Evolutionary conservation across 306 rosid genomes (phyloP).

Genomic region (Nissolia schottii): DNA sequence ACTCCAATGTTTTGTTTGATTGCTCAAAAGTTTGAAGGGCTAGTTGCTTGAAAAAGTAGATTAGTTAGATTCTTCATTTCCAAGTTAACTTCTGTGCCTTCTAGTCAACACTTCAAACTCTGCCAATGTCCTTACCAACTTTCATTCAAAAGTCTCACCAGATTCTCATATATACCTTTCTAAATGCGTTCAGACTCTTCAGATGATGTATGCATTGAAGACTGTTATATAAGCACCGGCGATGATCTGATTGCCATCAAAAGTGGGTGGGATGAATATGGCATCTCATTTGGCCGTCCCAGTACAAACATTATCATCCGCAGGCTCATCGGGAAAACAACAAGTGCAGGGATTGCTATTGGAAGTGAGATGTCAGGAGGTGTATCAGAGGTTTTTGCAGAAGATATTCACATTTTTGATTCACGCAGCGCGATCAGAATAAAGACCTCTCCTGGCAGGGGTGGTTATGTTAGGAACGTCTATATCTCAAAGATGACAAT

Average conservation of each 20-base stretch:
- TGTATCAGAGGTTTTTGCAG: constrained; percentile 62
- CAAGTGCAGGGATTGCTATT: constrained; percentile 59
- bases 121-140: background rate
- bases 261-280: constrained; percentile 87
- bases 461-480: constrained; percentile 66
- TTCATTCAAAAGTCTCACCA: background rate
- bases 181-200: constrained; percentile 55
- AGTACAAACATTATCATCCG: constrained; percentile 53
- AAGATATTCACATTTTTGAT: constrained; percentile 47
- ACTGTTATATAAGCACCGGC: constrained; percentile 75
- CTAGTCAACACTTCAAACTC: background rate
- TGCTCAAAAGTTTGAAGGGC: background rate
- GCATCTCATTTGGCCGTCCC: constrained; percentile 61
- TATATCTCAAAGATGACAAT: constrained; percentile 51
- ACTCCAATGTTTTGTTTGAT: background rate
- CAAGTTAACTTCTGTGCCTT: background rate
- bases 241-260: constrained; percentile 70
- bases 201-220: constrained; percentile 67
- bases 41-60: background rate
- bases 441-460: constrained; percentile 77
- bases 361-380: constrained; percentile 95
- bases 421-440: constrained; percentile 47
- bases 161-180: constrained; percentile 24
- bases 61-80: background rate
- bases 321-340: constrained; percentile 45